Base-by-base conservation (phyloP, 805 yeast genomes). In the Teunomyces panamensis region DNA sequence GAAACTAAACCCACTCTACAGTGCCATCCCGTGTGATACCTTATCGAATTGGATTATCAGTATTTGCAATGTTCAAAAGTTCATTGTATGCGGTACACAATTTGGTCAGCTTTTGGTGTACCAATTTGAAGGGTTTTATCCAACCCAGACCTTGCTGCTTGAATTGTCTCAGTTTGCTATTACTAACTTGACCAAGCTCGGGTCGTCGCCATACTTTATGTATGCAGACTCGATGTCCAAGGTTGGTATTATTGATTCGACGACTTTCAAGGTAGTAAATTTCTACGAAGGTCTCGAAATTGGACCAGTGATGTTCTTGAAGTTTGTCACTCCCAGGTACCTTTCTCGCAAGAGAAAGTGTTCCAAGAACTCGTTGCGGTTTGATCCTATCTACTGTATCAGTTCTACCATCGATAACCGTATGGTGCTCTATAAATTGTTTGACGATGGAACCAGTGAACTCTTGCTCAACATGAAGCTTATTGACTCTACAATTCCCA, bases 211-310 rank as follows among this genome's bases (percentile, higher is more conserved):
- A n/a, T 51, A 59, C 41, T 24, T 60, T 9, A 17, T 65, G 4
- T 67, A 51, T 48, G 43, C 59, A 34, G 73, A 68, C 48, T 51
- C 67, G 8, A 60, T 67, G 55, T 60, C 69, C 7, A 63, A 62
- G 46, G 52, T 65, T 2, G 71, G 72, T 0, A 54, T 67, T 1
- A 44, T 67, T 26, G 52, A 62, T 42, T 24, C 56, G 14, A 32
- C 43, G 5, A 47, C 54, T 5, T 50, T 54, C 42, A 28, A 39
- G 34, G 49, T 56, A 9, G 52, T 53, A 29, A 49, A 49, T 16
- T 46, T 50, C 39, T 64, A 53, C 44, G 62, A 58, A n/a, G 47
- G 52, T 30, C 53, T 65, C 44, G 50, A 56, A 30, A 46, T 64
- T 30, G 68, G 67, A 2, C 65, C 67, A 5, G 44, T 49, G 11